Evolutionary conservation across 2,329 filamentous ascomycete species (phyloP).

Genomic region (Allantophomopsis cytisporea): DNA sequence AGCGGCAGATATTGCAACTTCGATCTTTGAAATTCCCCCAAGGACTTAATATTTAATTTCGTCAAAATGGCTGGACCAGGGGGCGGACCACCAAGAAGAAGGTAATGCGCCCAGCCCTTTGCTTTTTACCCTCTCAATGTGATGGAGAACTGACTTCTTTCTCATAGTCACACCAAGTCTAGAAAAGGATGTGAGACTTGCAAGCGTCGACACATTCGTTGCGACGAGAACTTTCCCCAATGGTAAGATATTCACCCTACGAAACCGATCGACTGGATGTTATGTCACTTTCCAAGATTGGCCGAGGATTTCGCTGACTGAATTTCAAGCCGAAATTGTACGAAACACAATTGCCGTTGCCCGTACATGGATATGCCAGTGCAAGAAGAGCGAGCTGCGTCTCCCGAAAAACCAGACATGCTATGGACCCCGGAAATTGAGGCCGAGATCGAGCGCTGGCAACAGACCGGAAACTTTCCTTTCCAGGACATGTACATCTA

Average conservation of each 20-base stretch:
- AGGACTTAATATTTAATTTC: too few relatives aligned
- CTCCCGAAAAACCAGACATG: slow-evolving; percentile 53
- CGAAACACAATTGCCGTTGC: slow-evolving; percentile 96
- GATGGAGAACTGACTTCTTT: neutral
- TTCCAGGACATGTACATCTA: slow-evolving; percentile 72
- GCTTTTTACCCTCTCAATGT: neutral
- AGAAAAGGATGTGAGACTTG: slow-evolving; percentile 97
- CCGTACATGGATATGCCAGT: slow-evolving; percentile 86
- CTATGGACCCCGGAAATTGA: slow-evolving; percentile 83
- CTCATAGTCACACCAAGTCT: slow-evolving; percentile 85
- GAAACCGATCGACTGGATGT: neutral
- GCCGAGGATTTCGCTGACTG: neutral
- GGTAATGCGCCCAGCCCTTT: slow-evolving; percentile 24
- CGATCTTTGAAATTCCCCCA: too few relatives aligned
- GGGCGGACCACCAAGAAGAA: slow-evolving; percentile 75
- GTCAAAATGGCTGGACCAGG: slow-evolving; percentile 77
- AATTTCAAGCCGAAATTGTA: slow-evolving; percentile 73
- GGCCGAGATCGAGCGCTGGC: slow-evolving; percentile 69
- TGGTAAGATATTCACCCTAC: slow-evolving; percentile 45
- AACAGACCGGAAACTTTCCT: slow-evolving; percentile 70
- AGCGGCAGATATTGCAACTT: too few relatives aligned
- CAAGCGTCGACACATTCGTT: slow-evolving; percentile 94
- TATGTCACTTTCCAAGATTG: neutral
- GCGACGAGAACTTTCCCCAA: slow-evolving; percentile 95
- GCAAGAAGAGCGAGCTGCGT: slow-evolving; percentile 46